Evolutionary conservation across 2,329 filamentous ascomycete genomes (phyloP).

Genomic region (Phialophora chinensis): DNA sequence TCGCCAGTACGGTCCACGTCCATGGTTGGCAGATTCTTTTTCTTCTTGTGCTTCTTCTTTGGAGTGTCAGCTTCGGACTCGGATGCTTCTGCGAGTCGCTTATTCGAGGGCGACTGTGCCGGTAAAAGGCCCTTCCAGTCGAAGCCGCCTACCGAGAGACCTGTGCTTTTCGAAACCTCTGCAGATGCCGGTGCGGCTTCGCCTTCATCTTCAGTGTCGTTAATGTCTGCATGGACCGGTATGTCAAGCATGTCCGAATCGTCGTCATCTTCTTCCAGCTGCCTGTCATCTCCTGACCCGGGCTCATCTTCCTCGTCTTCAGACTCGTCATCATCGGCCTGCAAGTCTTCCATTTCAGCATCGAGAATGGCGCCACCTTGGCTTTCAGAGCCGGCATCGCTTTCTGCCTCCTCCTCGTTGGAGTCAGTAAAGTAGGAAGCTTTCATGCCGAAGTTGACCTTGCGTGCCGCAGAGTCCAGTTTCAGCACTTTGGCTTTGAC

Average conservation of each 20-base stretch:
- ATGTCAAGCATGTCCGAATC: conserved; percentile 53
- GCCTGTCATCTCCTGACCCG: conserved; percentile 47
- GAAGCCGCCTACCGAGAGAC: conserved; percentile 76
- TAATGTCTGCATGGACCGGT: conserved; percentile 41
- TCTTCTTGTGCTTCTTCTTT: conserved; percentile 67
- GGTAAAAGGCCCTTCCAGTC: conserved; percentile 74
- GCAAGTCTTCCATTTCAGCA: conserved; percentile 45
- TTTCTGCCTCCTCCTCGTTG: conserved; percentile 59
- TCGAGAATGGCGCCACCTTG: conserved; percentile 47
- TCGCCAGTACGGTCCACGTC: conserved; percentile 91
- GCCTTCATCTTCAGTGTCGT: conserved; percentile 45
- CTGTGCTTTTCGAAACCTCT: conserved; percentile 40
- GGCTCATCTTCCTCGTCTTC: conserved; percentile 43
- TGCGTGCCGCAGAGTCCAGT: conserved; percentile 74
- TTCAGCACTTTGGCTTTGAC: conserved; percentile 90
- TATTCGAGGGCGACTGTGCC: conserved; percentile 38
- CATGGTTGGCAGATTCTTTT: conserved; percentile 75
- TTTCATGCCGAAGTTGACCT: conserved; percentile 89
- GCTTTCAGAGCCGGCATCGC: conserved; percentile 44
- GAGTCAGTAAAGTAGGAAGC: conserved; percentile 81
- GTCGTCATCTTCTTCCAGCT: conserved; percentile 51
- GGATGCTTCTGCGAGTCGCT: conserved; percentile 59
- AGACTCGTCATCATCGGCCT: conserved; percentile 54
- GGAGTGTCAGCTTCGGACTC: conserved; percentile 60
- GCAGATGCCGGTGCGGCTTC: conserved; percentile 37